Percentiles rank a stretch among this genome's conserved stretches.
phyloP scores from a whole-genome alignment of 1,139 yeast genomes.

The Zygoascus sp. region DNA sequence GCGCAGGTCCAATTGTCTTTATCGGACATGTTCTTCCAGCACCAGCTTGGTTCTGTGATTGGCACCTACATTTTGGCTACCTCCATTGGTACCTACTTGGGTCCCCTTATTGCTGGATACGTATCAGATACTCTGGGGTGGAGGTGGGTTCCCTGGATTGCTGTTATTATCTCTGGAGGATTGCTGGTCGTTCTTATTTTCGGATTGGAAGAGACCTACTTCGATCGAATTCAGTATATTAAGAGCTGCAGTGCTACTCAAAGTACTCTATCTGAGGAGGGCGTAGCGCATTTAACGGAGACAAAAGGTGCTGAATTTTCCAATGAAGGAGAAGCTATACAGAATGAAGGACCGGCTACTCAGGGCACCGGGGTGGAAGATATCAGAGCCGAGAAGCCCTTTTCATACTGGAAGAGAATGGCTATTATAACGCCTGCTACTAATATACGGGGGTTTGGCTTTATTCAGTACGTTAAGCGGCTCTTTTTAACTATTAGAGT shows the following conservation, averaged over 20 bases:
- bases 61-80: constrained; percentile 76
- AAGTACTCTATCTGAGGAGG: constrained; percentile 6
- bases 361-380: too few relatives aligned
- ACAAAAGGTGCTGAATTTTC: too few relatives aligned
- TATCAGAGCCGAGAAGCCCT: constrained; percentile 47
- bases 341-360: too few relatives aligned
- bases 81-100: constrained; percentile 75
- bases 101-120: constrained; percentile 76
- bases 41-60: constrained; percentile 70
- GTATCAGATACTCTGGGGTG: constrained; percentile 57
- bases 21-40: constrained; percentile 72
- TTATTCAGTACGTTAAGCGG: constrained; percentile 63
- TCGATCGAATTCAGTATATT: constrained; percentile 46
- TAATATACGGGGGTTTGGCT: constrained; percentile 60
- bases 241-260: constrained; percentile 3
- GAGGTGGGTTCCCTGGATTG: constrained; percentile 84
- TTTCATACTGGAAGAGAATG: constrained; percentile 51
- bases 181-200: constrained; percentile 52
- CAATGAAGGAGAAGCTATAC: neutral
- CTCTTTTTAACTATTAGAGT: constrained; percentile 58
- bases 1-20: constrained; percentile 81
- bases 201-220: constrained; percentile 70
- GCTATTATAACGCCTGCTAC: constrained; percentile 66
- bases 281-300: too few relatives aligned
- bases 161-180: constrained; percentile 66